A percentile compares a stretch with the other conserved stretches of the same genome.
phyloP scores from a whole-genome alignment of 306 rosid species.

The Casuarina glauca region DNA sequence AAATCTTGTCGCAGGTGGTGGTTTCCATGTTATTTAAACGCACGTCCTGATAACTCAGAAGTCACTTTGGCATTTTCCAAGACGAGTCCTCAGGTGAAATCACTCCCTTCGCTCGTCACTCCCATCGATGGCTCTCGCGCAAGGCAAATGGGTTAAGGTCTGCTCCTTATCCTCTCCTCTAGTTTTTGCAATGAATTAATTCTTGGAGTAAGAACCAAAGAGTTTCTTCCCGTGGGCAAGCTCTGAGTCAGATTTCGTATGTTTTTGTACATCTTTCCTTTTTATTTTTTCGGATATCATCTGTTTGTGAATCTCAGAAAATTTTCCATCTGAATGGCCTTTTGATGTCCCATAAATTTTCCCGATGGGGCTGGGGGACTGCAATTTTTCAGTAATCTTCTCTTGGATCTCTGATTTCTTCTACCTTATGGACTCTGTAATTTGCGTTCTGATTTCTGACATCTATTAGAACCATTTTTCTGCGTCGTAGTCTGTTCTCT shows the following conservation, averaged over 20 bases:
- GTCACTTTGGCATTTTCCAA: background rate
- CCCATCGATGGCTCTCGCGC: constrained; percentile 49
- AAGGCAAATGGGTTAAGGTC: constrained; percentile 81
- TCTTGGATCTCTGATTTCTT: background rate
- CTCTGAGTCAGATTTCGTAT: background rate
- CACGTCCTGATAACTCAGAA: background rate
- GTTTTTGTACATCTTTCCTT: background rate
- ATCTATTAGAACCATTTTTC: background rate
- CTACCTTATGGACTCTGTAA: background rate
- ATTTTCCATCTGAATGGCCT: too few species aligned
- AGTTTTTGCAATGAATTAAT: background rate
- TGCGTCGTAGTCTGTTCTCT: too few species aligned
- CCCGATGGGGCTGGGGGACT: too few species aligned
- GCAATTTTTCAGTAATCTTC: background rate
- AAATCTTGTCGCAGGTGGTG: too few species aligned
- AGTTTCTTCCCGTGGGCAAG: background rate
- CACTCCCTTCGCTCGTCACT: background rate
- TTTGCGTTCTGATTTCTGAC: background rate
- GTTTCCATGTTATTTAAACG: background rate
- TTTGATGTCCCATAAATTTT: too few species aligned
- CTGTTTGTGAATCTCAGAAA: background rate
- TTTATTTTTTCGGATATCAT: background rate
- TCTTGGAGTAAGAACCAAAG: background rate
- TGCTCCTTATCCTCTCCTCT: background rate
- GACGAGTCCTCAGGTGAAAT: background rate